These are phyloP conservation scores for Coemansia sp. DNA, from an alignment of 192 early-diverging fungal genomes.

Conservation along the genomic window DNA sequence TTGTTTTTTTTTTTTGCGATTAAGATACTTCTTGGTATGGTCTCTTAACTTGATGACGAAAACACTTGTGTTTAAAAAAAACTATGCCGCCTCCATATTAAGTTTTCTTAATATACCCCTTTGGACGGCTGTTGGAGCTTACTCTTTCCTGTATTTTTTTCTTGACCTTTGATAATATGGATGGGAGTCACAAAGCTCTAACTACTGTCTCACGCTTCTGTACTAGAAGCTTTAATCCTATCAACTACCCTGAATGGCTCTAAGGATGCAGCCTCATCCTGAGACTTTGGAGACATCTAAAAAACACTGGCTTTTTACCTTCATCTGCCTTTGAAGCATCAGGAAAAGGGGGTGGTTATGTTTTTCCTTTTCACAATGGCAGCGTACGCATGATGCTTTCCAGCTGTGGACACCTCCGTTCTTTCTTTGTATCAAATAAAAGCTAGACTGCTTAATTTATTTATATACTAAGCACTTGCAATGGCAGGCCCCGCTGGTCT, in stretches of 20 bases:
- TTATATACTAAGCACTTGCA: background rate
- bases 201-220: background rate
- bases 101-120: background rate
- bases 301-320: background rate
- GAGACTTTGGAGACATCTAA: background rate
- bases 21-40: background rate
- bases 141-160: background rate
- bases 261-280: background rate
- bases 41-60: background rate
- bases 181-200: background rate
- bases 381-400: background rate
- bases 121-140: background rate
- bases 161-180: background rate
- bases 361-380: background rate
- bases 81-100: background rate
- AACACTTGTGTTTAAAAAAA: background rate
- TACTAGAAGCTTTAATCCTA: background rate
- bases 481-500: background rate
- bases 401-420: background rate
- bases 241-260: background rate
- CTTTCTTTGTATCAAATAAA: background rate
- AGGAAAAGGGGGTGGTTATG: background rate
- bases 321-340: background rate
- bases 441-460: slow-evolving; percentile 5
- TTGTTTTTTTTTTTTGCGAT: slow-evolving; percentile 9